Percentiles rank a stretch among this genome's conserved stretches.
Evolutionary conservation across 148 eudicot species (phyloP).

Genomic region (Drosera capensis): DNA sequence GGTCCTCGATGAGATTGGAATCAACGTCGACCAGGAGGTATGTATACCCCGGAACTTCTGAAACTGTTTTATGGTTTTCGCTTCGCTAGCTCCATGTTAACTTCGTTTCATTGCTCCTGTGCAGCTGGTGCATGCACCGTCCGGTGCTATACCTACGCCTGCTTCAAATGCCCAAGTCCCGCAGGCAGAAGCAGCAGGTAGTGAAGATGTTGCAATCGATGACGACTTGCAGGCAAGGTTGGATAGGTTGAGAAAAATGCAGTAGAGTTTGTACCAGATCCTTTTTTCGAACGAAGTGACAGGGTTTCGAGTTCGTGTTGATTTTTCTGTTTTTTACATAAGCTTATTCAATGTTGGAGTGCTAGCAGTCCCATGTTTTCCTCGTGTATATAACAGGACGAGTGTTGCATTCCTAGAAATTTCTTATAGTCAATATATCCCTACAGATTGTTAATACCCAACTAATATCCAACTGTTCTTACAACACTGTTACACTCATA

Average conservation of each 20-base stretch:
- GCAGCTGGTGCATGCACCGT: conserved; percentile 87
- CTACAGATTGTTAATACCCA: no score
- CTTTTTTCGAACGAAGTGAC: no score
- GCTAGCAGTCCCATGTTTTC: no score
- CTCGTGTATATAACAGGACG: no score
- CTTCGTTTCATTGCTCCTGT: not conserved
- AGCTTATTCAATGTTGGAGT: no score
- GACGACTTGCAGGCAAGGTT: conserved; percentile 88
- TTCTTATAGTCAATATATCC: no score
- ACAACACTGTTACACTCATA: no score
- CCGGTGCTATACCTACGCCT: conserved; percentile 71
- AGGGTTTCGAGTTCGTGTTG: no score
- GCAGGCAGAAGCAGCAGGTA: conserved; percentile 66
- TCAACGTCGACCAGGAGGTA: conserved; percentile 84
- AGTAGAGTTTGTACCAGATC: no score
- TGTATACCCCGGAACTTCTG: not conserved
- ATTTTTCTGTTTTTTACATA: no score
- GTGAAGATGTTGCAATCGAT: conserved; percentile 71
- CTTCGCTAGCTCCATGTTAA: not conserved
- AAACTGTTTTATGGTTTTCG: not conserved
- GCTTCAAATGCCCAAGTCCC: conserved; percentile 59
- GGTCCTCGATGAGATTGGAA: conserved; percentile 96
- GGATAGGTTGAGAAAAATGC: conserved; percentile 88
- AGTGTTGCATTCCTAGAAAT: no score
- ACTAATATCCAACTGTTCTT: no score